Evolutionary conservation across 2,329 filamentous ascomycete species (phyloP).

Genomic region (Apiospora marii): DNA sequence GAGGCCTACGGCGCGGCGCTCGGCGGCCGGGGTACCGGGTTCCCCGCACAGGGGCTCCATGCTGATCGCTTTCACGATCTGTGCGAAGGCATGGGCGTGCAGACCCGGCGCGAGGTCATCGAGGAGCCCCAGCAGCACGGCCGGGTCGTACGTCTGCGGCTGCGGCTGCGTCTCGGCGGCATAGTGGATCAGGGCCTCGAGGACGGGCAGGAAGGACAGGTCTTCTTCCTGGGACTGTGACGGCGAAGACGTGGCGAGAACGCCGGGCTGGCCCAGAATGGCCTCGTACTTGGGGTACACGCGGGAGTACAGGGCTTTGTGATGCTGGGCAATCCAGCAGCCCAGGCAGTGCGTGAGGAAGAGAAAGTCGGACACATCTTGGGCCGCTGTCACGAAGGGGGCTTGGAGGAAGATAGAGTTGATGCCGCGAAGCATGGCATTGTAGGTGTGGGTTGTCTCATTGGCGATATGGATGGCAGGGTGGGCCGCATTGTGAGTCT

Average conservation of each 20-base stretch:
- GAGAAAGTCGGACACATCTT: constrained; percentile 43
- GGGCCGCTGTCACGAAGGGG: constrained; percentile 36
- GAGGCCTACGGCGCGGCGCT: constrained; percentile 29
- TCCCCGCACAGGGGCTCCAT: constrained; percentile 30
- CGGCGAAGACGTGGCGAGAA: constrained; percentile 26
- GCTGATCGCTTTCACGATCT: constrained; percentile 28
- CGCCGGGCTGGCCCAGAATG: constrained; percentile 34
- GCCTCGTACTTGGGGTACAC: constrained; percentile 43
- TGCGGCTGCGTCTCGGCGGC: constrained; percentile 27
- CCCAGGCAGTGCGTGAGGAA: constrained; percentile 42
- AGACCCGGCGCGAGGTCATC: constrained; percentile 29
- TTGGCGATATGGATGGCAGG: constrained; percentile 41
- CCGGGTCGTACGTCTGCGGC: constrained; percentile 30
- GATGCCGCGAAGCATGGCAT: constrained; percentile 45
- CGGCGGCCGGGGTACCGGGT: constrained; percentile 13
- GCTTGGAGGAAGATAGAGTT: constrained; percentile 48
- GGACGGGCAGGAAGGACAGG: constrained; percentile 24
- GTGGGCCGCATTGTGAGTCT: constrained; percentile 33
- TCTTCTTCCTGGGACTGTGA: constrained; percentile 32
- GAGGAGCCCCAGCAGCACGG: constrained; percentile 29
- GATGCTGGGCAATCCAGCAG: constrained; percentile 42
- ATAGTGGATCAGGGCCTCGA: constrained; percentile 29
- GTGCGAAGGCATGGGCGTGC: constrained; percentile 30
- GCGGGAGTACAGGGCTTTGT: constrained; percentile 39
- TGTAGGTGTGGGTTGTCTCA: constrained; percentile 45